Evolutionary conservation across 2,329 filamentous ascomycete genomes (phyloP), one percentile per base, ranked within the genome.

Genomic region (Paraconiothyrium sp.): DNA sequence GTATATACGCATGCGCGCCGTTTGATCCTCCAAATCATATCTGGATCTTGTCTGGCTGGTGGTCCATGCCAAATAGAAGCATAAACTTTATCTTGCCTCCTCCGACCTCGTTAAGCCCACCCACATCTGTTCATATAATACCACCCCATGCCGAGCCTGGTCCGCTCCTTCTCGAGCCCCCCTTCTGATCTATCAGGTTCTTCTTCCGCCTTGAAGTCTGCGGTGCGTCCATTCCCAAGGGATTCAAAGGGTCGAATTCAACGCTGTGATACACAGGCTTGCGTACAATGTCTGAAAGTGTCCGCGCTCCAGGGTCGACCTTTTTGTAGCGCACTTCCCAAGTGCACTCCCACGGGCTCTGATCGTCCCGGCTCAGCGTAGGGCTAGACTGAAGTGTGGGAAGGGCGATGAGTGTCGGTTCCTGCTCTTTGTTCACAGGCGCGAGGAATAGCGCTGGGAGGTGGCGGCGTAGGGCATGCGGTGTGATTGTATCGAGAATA

Each of bases 281-380:
- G 4, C 2, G 24, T 7, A 55, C 30, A 4, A 57, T 27, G 1
- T 60, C 52, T 8, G 7, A 11, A 16, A 57, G 30, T 1, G n/a
- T 4, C 1, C 43, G 48, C 13, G 30, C 6, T 2, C 46, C 59
- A 4, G 34, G 22, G 20, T 61, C 54, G 20, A 61, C 46, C 11
- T 50, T 49, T 24, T 62, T 62, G 51, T 62, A 62, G 4, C 46
- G 50, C 7, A 62, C 30, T 14, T 59, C 35, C 55, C 55, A 62
- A 11, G n/a, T 11, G 51, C 44, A 59, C 2, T 34, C 24, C 35
- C 13, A 24, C 11, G n/a, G 35, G n/a, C 11, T 7, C n/a, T 11
- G 7, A 4, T 11, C 32, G 11, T 2, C 20, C 10, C 13, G 10
- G 20, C 5, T n/a, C 13, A 10, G 6, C 34, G 47, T 9, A 46